Evolutionary conservation across 768 basidiomycete genomes (phyloP).

Genomic region (Kwoniella dejecticola): DNA sequence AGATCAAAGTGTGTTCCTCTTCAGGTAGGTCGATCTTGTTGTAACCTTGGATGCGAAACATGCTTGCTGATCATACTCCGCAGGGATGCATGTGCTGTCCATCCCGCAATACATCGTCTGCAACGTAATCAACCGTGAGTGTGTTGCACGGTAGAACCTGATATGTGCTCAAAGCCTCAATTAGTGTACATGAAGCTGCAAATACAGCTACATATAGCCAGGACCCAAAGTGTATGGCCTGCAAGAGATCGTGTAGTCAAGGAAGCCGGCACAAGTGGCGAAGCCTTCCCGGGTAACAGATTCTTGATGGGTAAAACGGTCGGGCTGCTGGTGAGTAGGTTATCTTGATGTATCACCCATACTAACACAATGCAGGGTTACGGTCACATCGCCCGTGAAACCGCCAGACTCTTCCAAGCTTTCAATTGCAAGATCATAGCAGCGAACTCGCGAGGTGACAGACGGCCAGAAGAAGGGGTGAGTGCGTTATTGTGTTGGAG

Average conservation of each 20-base stretch:
- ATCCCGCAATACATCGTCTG: slow-evolving; percentile 36
- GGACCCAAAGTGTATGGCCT: slow-evolving; percentile 21
- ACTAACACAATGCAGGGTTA: slow-evolving; percentile 35
- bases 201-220: slow-evolving; percentile 22
- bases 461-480: slow-evolving; percentile 44
- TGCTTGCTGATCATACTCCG: not conserved
- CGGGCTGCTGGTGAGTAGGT: slow-evolving; percentile 44
- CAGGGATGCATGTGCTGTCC: slow-evolving; percentile 32
- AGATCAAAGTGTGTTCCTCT: slow-evolving; percentile 32
- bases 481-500: slow-evolving; percentile 5
- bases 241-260: slow-evolving; percentile 20
- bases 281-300: slow-evolving; percentile 19
- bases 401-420: slow-evolving; percentile 42
- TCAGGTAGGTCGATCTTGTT: slow-evolving; percentile 26
- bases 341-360: not conserved
- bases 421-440: slow-evolving; percentile 48
- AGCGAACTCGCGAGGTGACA: slow-evolving; percentile 46
- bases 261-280: slow-evolving; percentile 7
- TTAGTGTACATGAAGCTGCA: slow-evolving; percentile 35
- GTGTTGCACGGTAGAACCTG: not conserved
- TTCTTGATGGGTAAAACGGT: slow-evolving; percentile 44
- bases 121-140: slow-evolving; percentile 33
- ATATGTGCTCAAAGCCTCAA: not conserved
- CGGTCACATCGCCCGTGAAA: slow-evolving; percentile 48
- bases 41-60: not conserved